phyloP scores from a whole-genome alignment of 106 monocot genomes.

The Platanthera guangdongensis region DNA sequence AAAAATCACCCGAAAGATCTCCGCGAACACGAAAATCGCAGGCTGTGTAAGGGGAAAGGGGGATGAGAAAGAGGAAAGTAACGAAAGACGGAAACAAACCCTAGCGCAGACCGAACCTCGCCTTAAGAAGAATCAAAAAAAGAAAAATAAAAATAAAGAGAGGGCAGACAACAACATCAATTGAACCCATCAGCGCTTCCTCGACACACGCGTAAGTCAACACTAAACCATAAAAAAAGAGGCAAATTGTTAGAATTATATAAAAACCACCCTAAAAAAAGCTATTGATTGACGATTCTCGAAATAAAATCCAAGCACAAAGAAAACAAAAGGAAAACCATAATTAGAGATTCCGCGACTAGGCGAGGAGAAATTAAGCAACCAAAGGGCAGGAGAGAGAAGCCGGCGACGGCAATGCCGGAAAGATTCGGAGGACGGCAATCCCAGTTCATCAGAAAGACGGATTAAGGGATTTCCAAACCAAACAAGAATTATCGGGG shows the following conservation, averaged over 20 bases:
- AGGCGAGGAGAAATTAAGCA: background rate
- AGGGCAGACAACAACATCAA: constrained; percentile 8
- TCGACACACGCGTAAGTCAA: constrained; percentile 11
- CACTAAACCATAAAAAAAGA: background rate
- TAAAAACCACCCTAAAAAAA: background rate
- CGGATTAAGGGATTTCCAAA: background rate
- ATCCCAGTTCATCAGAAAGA: background rate
- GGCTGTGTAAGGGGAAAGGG: background rate
- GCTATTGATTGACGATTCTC: background rate
- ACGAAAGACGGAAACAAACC: constrained; percentile 14
- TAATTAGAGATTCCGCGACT: constrained; percentile 1
- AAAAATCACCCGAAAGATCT: background rate
- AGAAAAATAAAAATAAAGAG: background rate
- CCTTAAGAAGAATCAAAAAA: constrained; percentile 4
- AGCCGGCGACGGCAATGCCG: background rate
- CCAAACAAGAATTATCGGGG: background rate
- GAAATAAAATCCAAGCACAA: constrained; percentile 2
- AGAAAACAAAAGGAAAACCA: background rate
- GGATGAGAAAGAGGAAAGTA: constrained; percentile 15
- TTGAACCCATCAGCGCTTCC: constrained; percentile 7
- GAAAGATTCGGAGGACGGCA: background rate
- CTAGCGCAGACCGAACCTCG: constrained; percentile 2
- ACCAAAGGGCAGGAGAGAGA: background rate
- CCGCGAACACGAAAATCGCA: background rate
- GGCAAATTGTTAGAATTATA: background rate